Conservation (phyloP, 2,329 filamentous ascomycete species). For the Botrytis medusae region DNA sequence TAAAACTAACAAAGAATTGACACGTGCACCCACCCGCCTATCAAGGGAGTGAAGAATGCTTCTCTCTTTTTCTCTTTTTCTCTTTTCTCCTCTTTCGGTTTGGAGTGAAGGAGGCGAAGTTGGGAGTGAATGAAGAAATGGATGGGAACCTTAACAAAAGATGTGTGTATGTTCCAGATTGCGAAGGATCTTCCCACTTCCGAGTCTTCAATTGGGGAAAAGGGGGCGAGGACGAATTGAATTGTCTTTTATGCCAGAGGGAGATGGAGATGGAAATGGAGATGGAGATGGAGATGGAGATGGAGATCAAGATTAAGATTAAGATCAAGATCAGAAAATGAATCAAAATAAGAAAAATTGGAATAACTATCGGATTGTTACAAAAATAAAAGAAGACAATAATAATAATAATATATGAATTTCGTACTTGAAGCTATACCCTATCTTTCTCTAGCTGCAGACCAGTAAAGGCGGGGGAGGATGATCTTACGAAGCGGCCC, state of each 20-base stretch:
- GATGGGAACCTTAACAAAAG: not conserved
- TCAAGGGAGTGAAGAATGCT: not conserved
- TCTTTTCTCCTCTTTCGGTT: not conserved
- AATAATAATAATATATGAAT: not conserved
- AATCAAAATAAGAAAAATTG: not conserved
- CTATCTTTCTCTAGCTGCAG: conserved; percentile 1
- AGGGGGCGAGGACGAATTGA: not conserved
- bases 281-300: not conserved
- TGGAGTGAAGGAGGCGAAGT: not conserved
- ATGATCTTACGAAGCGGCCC: conserved; percentile 9
- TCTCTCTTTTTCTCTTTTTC: not conserved
- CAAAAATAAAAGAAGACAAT: not conserved
- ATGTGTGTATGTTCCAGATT: not conserved
- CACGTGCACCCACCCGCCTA: not conserved
- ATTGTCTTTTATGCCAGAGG: not conserved
- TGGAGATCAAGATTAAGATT: too few relatives aligned
- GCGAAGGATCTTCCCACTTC: not conserved
- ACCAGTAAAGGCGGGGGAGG: not conserved
- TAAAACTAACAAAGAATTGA: not conserved
- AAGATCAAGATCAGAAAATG: not conserved
- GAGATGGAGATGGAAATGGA: not conserved
- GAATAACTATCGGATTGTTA: not conserved
- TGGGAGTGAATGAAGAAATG: not conserved
- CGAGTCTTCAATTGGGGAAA: not conserved
- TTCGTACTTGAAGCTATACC: not conserved